These are phyloP conservation scores for Ustilago cynodontis DNA, from an alignment of 1,284 basidiomycete species.

Conservation along the genomic window DNA sequence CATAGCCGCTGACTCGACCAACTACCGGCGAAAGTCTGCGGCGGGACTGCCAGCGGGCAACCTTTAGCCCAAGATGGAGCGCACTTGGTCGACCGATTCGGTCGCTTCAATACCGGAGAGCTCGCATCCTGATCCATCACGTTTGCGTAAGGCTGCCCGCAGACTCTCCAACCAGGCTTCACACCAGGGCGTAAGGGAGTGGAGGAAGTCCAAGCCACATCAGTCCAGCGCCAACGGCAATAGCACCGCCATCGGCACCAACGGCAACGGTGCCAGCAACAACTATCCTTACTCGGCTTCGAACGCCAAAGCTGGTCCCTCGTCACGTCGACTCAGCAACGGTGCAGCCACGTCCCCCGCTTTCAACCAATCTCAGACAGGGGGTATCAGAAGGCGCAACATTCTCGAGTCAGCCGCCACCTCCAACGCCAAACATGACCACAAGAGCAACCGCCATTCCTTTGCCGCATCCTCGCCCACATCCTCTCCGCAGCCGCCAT, in stretches of 20 bases:
- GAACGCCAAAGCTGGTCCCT: conserved; percentile 41
- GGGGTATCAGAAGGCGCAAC: conserved; percentile 29
- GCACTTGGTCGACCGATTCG: conserved; percentile 54
- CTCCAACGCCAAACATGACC: conserved; percentile 15
- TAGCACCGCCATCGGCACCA: neutral
- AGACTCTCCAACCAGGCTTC: conserved; percentile 48
- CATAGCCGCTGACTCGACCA: neutral
- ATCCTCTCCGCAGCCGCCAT: conserved; percentile 30
- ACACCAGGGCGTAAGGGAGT: conserved; percentile 38
- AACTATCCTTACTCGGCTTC: conserved; percentile 3
- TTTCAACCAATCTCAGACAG: conserved; percentile 11
- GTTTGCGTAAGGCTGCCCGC: conserved; percentile 44
- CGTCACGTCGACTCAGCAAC: conserved; percentile 29
- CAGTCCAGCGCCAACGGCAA: conserved; percentile 12
- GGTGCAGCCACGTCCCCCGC: conserved; percentile 6
- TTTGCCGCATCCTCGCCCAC: conserved; percentile 14
- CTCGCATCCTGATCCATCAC: conserved; percentile 37
- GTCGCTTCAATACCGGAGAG: conserved; percentile 34
- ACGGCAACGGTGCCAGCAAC: conserved; percentile 5
- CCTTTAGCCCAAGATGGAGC: conserved; percentile 32
- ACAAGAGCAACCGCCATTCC: conserved; percentile 14
- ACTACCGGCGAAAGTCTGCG: neutral
- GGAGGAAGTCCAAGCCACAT: conserved; percentile 38
- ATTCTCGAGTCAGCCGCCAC: conserved; percentile 38
- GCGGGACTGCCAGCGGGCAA: neutral